Base-by-base conservation (phyloP, 331 rosid genomes). In the Ulmus americana region DNA sequence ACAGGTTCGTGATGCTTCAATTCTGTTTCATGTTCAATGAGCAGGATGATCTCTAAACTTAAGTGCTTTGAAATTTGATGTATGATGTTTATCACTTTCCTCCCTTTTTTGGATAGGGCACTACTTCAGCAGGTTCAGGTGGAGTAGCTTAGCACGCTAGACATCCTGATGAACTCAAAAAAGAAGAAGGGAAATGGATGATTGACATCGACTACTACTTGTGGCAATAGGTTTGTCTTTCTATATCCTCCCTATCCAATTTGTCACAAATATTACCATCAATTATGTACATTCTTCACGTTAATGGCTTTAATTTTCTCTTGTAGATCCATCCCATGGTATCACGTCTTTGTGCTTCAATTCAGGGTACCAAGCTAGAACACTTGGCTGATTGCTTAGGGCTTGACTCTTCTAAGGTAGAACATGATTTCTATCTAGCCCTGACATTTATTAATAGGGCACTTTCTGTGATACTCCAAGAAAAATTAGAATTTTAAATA, bases 351-450 rank as follows among this genome's bases (percentile, higher is more conserved):
- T 92, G 95, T 76, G 95, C 97, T 63, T 80, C 97, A 55, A 89
- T 92, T 77, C 91, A 86, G 77, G 98, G 97, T 45, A 89, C 98
- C 20, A 87, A 95, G 73, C 97, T 95, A 5, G 95, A 87, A 74
- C 89, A 91, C 58, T 74, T 92, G 77, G 98, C 96, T 56, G 95
- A 89, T 74, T 89, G 98, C 74, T 78, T 92, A 70, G 97, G 98
- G 79, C 88, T 92, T 38, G 98, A 86, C 76, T 66, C 94, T 5
- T 92, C 97, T 56, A 92, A 85, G 95, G 98, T 86, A 76, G 46
- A 61, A 42, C 18, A 18, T 73, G 39, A 41, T 56, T 40, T 16
- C 45, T 51, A 10, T 14, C 52, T 65, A 63, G 42, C 14, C 52
- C 39, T 46, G 11, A 7, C 75, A 64, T 56, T 68, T 50, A 41